Conservation (phyloP, 2,329 filamentous ascomycete genomes). For the Phialophora macrospora region DNA sequence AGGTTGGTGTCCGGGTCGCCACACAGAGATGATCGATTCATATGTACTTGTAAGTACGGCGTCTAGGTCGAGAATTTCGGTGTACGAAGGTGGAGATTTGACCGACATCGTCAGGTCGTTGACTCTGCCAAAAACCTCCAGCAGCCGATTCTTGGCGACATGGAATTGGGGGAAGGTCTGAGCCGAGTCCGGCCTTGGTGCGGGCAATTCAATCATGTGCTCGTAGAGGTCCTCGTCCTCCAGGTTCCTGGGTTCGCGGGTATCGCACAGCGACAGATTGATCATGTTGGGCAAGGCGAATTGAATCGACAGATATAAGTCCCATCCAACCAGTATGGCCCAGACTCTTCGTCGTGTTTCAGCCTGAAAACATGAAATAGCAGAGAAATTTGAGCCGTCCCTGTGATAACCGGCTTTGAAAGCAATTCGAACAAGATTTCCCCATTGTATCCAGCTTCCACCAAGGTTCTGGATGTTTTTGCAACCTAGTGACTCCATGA, state of each 20-base stretch:
- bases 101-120: constrained; percentile 30
- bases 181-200: constrained; percentile 57
- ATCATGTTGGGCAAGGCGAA: constrained; percentile 68
- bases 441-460: constrained; percentile 30
- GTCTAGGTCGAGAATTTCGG: constrained; percentile 37
- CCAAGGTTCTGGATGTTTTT: constrained; percentile 54
- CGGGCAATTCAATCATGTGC: constrained; percentile 57
- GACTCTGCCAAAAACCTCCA: constrained; percentile 40
- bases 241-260: constrained; percentile 62
- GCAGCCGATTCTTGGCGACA: constrained; percentile 41
- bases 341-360: constrained; percentile 57
- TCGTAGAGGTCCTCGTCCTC: constrained; percentile 65
- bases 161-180: constrained; percentile 44
- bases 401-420: constrained; percentile 67
- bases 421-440: constrained; percentile 61
- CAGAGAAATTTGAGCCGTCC: constrained; percentile 57
- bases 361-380: constrained; percentile 60
- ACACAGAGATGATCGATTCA: constrained; percentile 32
- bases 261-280: constrained; percentile 64
- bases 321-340: constrained; percentile 58
- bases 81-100: constrained; percentile 27
- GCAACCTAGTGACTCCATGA: constrained; percentile 58
- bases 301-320: constrained; percentile 66
- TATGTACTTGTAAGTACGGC: constrained; percentile 34
- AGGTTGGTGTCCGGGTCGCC: constrained; percentile 25